Conservation (phyloP, 2,329 filamentous ascomycete species). For the Dactylellina parvicollis region DNA sequence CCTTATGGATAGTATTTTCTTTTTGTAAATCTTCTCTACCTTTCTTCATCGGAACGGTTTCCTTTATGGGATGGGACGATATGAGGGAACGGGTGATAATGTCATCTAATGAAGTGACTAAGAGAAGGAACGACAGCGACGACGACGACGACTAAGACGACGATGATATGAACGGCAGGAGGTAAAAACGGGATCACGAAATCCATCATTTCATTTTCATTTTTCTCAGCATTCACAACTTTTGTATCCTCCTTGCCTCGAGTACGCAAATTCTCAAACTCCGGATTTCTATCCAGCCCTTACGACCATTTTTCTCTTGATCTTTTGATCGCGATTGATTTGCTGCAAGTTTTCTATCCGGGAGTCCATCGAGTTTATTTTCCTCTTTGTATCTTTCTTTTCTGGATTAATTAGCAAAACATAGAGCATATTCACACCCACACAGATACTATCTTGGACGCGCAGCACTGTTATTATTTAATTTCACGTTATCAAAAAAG, state of each 20-base stretch:
- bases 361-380: background rate
- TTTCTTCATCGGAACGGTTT: conserved; percentile 17
- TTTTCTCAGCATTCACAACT: no score
- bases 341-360: background rate
- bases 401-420: background rate
- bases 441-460: no score
- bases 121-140: no score
- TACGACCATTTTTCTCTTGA: background rate
- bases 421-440: background rate
- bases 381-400: background rate
- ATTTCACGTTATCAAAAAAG: no score
- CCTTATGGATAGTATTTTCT: conserved; percentile 15
- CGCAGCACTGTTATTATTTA: no score
- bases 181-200: background rate
- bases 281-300: background rate
- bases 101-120: conserved; percentile 15
- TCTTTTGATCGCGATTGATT: no score
- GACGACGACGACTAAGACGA: no score
- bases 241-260: no score
- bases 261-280: no score
- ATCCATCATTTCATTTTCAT: no score
- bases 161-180: background rate
- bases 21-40: background rate
- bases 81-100: background rate
- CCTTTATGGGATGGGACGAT: conserved; percentile 16